Base-by-base conservation (phyloP, 441 rosid species). In the Arabidopsis hybrid region DNA sequence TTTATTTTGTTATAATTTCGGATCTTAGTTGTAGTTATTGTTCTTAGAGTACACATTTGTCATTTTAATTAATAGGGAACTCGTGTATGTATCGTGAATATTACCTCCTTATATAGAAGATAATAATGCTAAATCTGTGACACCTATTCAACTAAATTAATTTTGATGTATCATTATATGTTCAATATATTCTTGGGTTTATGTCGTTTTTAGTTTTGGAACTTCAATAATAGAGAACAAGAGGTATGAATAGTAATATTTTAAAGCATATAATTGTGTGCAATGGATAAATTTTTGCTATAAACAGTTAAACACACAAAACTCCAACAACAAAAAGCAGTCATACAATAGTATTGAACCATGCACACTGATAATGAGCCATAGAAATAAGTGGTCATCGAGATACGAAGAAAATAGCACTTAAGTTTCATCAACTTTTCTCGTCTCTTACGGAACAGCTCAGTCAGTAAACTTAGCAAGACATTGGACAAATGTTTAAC, bases 371-470 rank as follows among this genome's bases (percentile, higher is more conserved):
- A 56, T 9, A 53, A 43, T 39, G 47, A 72, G 34, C 13, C 76
- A 32, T 18, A 9, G 26, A 40, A 49, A 70, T 26, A 36, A 36
- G 16, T 52, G 46, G 18, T 61, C 45, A 43, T 5, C 35, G 26
- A 51, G 46, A 42, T 40, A 17, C 40, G 62, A 42, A 62, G 21
- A 52, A 52, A 55, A 21, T 42, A 43, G 4, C 40, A 45, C 55
- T 64, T 21, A 21, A 21, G 29, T 26, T 26, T 26, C 29, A 26
- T 26, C 29, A 26, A 26, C 29, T 26, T 45, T 73, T 55, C 14
- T 65, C 14, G 7, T 73, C 58, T 35, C 70, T 34, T 64, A 72
- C 69, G 64, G 63, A 72, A 55, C 57, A 61, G 32, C 55, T 50
- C 29, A 26, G 12, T 50, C 34, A 50, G 6, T 40, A 49, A 49